Conservation (phyloP, 2,329 filamentous ascomycete genomes). For the Colletotrichum tanaceti region DNA sequence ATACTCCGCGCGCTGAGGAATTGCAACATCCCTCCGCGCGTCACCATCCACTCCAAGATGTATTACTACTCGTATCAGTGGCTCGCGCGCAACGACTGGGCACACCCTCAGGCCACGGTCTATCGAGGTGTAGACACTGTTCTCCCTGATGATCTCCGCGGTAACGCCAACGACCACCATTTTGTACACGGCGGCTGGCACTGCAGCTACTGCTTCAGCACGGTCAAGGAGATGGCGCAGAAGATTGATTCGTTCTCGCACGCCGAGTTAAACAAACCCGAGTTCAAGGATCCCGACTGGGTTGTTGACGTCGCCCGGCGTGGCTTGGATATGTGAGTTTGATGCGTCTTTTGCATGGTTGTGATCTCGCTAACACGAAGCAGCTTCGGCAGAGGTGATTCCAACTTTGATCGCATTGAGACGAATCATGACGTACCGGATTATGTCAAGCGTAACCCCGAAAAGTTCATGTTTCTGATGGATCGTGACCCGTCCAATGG, state of each 20-base stretch:
- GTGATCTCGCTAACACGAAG: slow-evolving; percentile 32
- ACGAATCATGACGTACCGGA: slow-evolving; percentile 56
- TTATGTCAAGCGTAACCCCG: slow-evolving; percentile 50
- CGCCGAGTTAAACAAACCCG: slow-evolving; percentile 50
- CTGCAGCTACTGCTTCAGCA: slow-evolving; percentile 71
- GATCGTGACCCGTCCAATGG: slow-evolving; percentile 53
- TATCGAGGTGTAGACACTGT: slow-evolving; percentile 61
- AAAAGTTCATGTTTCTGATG: slow-evolving; percentile 52
- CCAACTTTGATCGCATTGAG: slow-evolving; percentile 47
- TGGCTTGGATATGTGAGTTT: slow-evolving; percentile 56
- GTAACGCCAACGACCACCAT: slow-evolving; percentile 56
- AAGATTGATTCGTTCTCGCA: slow-evolving; percentile 64
- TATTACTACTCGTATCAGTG: slow-evolving; percentile 71
- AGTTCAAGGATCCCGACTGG: slow-evolving; percentile 53
- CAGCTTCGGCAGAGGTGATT: slow-evolving; percentile 42
- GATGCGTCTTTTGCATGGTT: slow-evolving; percentile 44
- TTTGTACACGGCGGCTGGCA: slow-evolving; percentile 67
- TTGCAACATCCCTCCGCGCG: slow-evolving; percentile 63
- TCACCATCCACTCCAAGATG: slow-evolving; percentile 63
- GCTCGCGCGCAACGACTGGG: slow-evolving; percentile 60
- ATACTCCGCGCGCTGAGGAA: slow-evolving; percentile 61
- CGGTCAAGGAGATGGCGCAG: slow-evolving; percentile 64
- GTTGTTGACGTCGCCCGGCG: slow-evolving; percentile 56
- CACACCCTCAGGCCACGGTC: slow-evolving; percentile 69
- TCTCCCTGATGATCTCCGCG: slow-evolving; percentile 64